phyloP scores from a whole-genome alignment of 2,329 filamentous ascomycete species.

The Dactylonectria estremocensis region DNA sequence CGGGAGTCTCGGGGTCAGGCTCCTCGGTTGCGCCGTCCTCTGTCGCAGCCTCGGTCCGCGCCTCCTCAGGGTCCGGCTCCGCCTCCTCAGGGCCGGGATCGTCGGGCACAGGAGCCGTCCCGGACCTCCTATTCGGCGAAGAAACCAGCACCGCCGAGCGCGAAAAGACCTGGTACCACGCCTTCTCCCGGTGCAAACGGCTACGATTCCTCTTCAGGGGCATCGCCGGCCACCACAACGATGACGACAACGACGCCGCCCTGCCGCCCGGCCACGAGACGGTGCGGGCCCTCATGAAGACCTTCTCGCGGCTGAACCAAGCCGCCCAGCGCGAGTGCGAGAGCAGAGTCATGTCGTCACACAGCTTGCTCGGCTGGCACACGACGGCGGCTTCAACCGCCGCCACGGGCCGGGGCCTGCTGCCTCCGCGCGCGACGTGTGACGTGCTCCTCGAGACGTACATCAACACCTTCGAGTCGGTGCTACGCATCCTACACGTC shows the following conservation, averaged over 20 bases:
- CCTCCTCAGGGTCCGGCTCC: not conserved
- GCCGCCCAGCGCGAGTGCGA: conserved; percentile 15
- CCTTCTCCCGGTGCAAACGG: conserved; percentile 18
- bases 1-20: not conserved
- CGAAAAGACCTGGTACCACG: conserved; percentile 17
- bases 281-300: conserved; percentile 20
- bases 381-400: not conserved
- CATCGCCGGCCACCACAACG: conserved; percentile 4
- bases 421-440: conserved; percentile 46
- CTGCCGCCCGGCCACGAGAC: not conserved
- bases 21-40: not conserved
- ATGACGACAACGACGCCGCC: not conserved
- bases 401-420: conserved; percentile 12
- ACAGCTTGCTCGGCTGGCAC: conserved; percentile 16
- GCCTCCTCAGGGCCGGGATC: not conserved
- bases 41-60: too few relatives aligned
- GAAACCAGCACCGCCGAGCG: not conserved
- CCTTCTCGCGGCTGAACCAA: conserved; percentile 12
- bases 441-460: conserved; percentile 64
- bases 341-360: conserved; percentile 12
- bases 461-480: conserved; percentile 66
- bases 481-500: conserved; percentile 67
- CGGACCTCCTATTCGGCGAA: not conserved
- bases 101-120: not conserved
- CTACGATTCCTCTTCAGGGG: conserved; percentile 16